These are phyloP conservation scores for Wallacemonas sp. DNA, from an alignment of 208 protist species.

Conservation along the genomic window DNA sequence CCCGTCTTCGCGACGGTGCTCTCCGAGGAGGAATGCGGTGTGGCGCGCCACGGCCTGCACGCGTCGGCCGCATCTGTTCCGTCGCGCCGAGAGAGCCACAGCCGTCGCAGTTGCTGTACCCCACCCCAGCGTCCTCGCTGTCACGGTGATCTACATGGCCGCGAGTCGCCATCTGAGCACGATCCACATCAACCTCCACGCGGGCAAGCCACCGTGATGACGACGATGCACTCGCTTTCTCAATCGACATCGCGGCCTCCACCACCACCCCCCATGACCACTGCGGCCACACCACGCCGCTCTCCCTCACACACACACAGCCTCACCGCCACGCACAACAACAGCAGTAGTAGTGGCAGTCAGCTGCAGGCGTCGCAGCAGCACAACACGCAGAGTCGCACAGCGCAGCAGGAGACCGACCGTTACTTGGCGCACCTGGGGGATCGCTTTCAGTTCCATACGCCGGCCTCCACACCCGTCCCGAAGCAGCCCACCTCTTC, in stretches of 20 bases:
- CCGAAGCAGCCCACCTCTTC: not conserved
- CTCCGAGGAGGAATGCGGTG: no score
- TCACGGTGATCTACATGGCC: not conserved
- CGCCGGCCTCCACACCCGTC: constrained; percentile 40
- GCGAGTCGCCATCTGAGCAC: no score
- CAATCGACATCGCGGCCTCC: not conserved
- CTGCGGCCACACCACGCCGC: no score
- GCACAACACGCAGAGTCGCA: constrained; percentile 34
- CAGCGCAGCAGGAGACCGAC: constrained; percentile 25
- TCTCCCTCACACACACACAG: not conserved
- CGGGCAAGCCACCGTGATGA: not conserved
- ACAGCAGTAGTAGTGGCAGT: not conserved
- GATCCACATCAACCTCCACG: not conserved
- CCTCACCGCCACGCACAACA: not conserved
- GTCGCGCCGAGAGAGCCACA: not conserved
- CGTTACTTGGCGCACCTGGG: constrained; percentile 32
- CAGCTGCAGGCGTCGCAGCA: constrained; percentile 16
- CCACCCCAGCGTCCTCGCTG: not conserved
- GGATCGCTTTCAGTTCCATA: constrained; percentile 37
- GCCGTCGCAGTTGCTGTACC: constrained; percentile 9
- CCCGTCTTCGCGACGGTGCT: no score
- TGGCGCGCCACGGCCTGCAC: no score
- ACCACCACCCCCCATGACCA: no score
- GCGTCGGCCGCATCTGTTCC: no score
- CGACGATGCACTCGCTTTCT: not conserved